Base-by-base conservation (phyloP, 23 red algal species). In the Agarophyton chilense region DNA sequence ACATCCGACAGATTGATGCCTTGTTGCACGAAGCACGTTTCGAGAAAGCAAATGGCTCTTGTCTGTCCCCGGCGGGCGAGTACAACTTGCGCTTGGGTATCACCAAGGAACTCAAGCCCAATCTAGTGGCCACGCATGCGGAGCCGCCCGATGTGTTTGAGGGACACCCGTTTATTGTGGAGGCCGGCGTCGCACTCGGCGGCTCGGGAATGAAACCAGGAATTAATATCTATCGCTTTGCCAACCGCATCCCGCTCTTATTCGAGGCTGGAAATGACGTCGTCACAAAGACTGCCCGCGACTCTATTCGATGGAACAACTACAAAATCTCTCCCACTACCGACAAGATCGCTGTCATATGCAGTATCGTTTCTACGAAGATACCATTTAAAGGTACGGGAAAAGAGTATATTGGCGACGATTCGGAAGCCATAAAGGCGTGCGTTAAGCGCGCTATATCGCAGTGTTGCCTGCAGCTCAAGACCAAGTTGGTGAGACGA, bases 351-450 rank as follows among this genome's bases (percentile, higher is more conserved):
- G 95, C 84, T 47, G 95, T 98, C 12, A 93, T 98, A 50, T 93
- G 90, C 66, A 90, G 83, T 51, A 98, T 98, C 46, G 95, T 98
- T 18, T 92, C 87, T 1, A 98, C 95, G 24, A 89, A 90, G 72
- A 70, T 93, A 6, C 95, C 95, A 16, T 98, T 98, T 85, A 98
- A 98, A 62, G 95, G 95, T 26, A 98, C 95, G 1, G 95, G 95
- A 25, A 98, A 98, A 66, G 95, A 98, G 85, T 98, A 98, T 79
- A 98, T 98, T 50, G 95, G 90, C 73, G 95, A 93, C 66, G 95
- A 98, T 71, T 88, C 95, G 34, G 86, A 91, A 10, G 61, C 84
- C 22, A 91, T 98, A 16, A 88, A 94, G 45, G 72, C 78, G 14
- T 71, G 83, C 49, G 95, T 98, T 7, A 92, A 92, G 22, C 77